These are phyloP conservation scores for Lachnellula suecica DNA, from an alignment of 2,329 filamentous ascomycete species.

Conservation along the genomic window DNA sequence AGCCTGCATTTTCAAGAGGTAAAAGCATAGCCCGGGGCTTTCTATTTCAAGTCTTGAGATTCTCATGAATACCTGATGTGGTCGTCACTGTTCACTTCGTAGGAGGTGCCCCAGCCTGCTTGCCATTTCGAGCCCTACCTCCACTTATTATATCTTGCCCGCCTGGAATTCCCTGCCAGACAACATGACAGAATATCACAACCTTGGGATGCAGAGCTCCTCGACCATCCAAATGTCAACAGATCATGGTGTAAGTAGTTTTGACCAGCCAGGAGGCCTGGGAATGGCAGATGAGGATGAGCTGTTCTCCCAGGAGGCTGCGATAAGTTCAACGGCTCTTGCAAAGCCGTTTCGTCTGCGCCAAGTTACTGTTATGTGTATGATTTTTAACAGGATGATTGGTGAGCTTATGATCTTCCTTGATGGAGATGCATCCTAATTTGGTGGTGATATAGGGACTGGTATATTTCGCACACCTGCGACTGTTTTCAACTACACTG, in stretches of 20 bases:
- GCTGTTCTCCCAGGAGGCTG: not conserved
- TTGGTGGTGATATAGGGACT: constrained; percentile 5
- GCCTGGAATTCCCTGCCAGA: not conserved
- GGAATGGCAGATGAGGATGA: constrained; percentile 4
- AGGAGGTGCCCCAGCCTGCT: too few species aligned
- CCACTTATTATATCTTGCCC: not conserved
- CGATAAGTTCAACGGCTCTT: constrained; percentile 1
- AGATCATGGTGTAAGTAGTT: not conserved
- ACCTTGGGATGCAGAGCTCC: not conserved
- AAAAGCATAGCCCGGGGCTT: too few species aligned
- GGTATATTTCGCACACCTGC: constrained; percentile 15
- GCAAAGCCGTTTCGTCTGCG: constrained; percentile 7
- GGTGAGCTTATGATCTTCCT: not conserved
- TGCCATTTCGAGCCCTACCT: too few species aligned
- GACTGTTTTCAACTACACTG: constrained; percentile 7
- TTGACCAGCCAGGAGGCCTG: constrained; percentile 3
- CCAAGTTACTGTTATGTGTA: constrained; percentile 6
- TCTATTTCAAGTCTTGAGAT: too few species aligned
- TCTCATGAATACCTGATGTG: too few species aligned
- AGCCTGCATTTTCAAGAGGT: too few species aligned
- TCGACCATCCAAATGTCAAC: not conserved
- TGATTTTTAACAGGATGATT: constrained; percentile 13
- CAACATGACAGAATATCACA: not conserved
- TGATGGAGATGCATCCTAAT: not conserved
- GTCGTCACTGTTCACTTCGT: too few species aligned